Evolutionary conservation across 2,329 filamentous ascomycete species (phyloP).

Genomic region (Penicillium sp.): DNA sequence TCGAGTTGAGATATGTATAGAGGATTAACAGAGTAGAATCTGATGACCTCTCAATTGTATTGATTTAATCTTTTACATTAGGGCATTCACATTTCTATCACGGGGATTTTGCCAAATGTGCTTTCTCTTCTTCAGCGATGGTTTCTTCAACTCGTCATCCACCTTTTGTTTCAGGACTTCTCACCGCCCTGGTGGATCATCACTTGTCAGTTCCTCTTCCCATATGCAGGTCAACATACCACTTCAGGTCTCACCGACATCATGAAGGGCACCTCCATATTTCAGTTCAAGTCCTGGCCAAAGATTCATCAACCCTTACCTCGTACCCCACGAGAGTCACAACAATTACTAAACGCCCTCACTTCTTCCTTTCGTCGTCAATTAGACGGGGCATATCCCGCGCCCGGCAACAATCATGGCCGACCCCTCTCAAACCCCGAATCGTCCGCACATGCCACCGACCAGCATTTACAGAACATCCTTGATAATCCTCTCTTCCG

Average conservation of each 20-base stretch:
- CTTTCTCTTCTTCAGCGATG: not conserved
- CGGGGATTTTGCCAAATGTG: not conserved
- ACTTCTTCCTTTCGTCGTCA: conserved; percentile 62
- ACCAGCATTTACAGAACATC: conserved; percentile 39
- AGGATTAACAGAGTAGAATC: not conserved
- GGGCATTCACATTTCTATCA: not conserved
- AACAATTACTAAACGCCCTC: conserved; percentile 57
- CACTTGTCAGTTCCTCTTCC: not conserved
- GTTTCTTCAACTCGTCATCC: conserved; percentile 25
- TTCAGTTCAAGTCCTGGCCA: conserved; percentile 49
- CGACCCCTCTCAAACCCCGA: conserved; percentile 24
- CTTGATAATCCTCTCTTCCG: conserved; percentile 44
- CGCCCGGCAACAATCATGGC: conserved; percentile 21
- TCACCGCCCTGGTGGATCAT: conserved; percentile 27
- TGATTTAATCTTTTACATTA: not conserved
- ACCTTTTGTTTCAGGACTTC: conserved; percentile 12
- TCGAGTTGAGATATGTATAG: not conserved
- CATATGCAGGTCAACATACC: conserved; percentile 1
- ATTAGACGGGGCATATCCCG: conserved; percentile 57
- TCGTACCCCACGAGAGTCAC: conserved; percentile 55
- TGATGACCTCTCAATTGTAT: not conserved
- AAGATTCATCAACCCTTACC: conserved; percentile 53
- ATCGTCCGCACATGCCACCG: conserved; percentile 34
- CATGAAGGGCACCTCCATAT: conserved; percentile 53
- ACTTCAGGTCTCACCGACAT: conserved; percentile 20